Evolutionary conservation across 768 basidiomycete species (phyloP), one percentile per base, ranked within the genome.

Genomic region (Pleurotus tuoliensis): DNA sequence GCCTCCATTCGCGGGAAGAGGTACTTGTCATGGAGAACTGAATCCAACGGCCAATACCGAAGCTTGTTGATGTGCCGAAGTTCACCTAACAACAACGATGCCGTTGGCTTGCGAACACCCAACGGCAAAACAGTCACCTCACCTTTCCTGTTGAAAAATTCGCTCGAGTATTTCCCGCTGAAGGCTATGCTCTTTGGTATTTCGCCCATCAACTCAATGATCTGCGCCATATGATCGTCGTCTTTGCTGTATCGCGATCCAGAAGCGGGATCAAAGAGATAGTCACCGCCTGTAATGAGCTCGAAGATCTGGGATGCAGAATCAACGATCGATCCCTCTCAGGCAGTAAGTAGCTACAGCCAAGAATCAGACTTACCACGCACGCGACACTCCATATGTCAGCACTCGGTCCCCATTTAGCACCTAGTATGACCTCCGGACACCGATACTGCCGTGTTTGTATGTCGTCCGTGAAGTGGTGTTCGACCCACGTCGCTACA

Each of bases 401-500:
- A 22, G 94, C 94, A 63, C 90, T 94, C 9, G 93, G 79, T 4
- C 93, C 92, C 96, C 96, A 99, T 63, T 92, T 91, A 2, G 93
- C 92, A 44, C 96, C 96, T 1, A 98, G 78, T 47, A 99, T 95
- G 57, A 98, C 96, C 70, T 99, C 96, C 1, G 97, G 96, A 76
- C 92, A 94, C 24, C 97, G 85, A 69, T 98, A 98, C 66, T 98
- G 97, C 65, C 96, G 76, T 24, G 97, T 99, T 74, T 98, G 90
- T 63, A 98, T 98, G 65, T 98, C 97, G 71, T 99, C 96, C 43
- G 97, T 98, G 62, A 98, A 99, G 67, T 98, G 97, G 62, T 98
- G 92, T 65, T 96, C 91, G 27, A 83, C 83, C 90, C 90, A 92
- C 1, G 90, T 92, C 8, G 90, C 90, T 87, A 63, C 43, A 48